A percentile compares a stretch with the other conserved stretches of the same genome.
These are phyloP conservation scores for Fusarium sp. DNA, from an alignment of 2,329 filamentous ascomycete species.

Conservation along the genomic window DNA sequence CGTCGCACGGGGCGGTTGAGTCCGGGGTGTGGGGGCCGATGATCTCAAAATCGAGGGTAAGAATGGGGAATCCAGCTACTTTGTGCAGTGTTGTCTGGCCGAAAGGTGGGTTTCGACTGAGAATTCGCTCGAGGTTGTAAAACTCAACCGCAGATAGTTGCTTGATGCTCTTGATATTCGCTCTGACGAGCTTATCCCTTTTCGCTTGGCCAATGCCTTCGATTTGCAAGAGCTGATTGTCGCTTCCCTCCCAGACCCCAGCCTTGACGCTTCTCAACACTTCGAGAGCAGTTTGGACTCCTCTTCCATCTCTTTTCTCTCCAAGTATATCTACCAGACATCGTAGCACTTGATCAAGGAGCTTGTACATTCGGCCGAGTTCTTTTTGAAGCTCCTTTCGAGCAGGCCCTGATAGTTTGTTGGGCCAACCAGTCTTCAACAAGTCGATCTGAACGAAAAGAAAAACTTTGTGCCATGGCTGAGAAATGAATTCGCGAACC, in stretches of 20 bases:
- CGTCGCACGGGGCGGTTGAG: not conserved
- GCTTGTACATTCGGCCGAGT: conserved; percentile 46
- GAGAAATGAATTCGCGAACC: conserved; percentile 57
- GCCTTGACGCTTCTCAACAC: conserved; percentile 81
- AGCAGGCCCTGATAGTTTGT: conserved; percentile 53
- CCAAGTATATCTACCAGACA: conserved; percentile 55
- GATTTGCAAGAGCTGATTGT: conserved; percentile 85
- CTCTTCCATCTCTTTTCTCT: conserved; percentile 67
- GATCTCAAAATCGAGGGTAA: conserved; percentile 56
- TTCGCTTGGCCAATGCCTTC: conserved; percentile 79
- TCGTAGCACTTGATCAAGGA: conserved; percentile 51
- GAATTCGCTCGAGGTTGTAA: conserved; percentile 78
- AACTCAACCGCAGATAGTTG: conserved; percentile 75
- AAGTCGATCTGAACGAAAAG: conserved; percentile 80
- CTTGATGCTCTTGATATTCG: conserved; percentile 77
- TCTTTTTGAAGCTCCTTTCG: conserved; percentile 50
- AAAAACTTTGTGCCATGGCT: conserved; percentile 78
- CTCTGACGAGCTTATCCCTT: conserved; percentile 78
- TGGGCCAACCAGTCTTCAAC: conserved; percentile 69
- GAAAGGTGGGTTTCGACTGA: conserved; percentile 85
- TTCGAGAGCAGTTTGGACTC: conserved; percentile 77
- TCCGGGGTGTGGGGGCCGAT: conserved; percentile 26
- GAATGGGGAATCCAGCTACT: conserved; percentile 75
- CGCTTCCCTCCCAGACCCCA: conserved; percentile 82
- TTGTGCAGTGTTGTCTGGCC: conserved; percentile 75